Evolutionary conservation across 1,284 basidiomycete genomes (phyloP), one percentile per base, ranked within the genome.

Genomic region (Testicularia cyperi): DNA sequence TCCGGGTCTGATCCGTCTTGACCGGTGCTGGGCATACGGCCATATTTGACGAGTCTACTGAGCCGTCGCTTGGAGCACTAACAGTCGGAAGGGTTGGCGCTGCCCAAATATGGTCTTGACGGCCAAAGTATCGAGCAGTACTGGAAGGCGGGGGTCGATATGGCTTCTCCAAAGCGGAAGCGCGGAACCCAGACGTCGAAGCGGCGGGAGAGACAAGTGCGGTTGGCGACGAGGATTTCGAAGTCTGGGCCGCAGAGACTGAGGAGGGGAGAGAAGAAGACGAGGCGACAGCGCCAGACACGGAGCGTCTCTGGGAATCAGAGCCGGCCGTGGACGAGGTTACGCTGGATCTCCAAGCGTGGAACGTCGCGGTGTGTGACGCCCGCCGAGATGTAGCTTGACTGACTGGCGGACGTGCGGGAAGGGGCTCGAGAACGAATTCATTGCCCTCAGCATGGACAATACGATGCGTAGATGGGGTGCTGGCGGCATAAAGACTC

Each of bases 81-180:
- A n/a, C n/a, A n/a, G n/a, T n/a, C n/a, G n/a, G n/a, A n/a, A n/a
- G n/a, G n/a, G n/a, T n/a, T n/a, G n/a, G n/a, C n/a, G n/a, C n/a
- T n/a, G n/a, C n/a, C 56, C 56, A 60, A 14, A 40, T 29, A 26
- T 60, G 56, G 10, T 53, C 42, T 18, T 60, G 49, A 1, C 56
- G 56, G 23, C 46, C 49, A 6, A 48, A 60, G 32, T 53, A 60
- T 14, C 47, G 47, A 7, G 56, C 56, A 15, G 49, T 60, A 25
- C 56, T 60, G 25, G 56, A 60, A 12, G 56, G 56, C 6, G 56
- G 56, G 5, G 56, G 56, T 22, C 56, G 56, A 29, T 60, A 53
- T 2, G 56, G 49, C 15, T 48, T 44, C 26, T 53, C 56, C 18
- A 32, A 27, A 27, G 26, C 26, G 26, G 26, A 27, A 27, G 26